Base-by-base conservation (phyloP, 2,329 filamentous ascomycete genomes). In the Metarhizium brunneum region DNA sequence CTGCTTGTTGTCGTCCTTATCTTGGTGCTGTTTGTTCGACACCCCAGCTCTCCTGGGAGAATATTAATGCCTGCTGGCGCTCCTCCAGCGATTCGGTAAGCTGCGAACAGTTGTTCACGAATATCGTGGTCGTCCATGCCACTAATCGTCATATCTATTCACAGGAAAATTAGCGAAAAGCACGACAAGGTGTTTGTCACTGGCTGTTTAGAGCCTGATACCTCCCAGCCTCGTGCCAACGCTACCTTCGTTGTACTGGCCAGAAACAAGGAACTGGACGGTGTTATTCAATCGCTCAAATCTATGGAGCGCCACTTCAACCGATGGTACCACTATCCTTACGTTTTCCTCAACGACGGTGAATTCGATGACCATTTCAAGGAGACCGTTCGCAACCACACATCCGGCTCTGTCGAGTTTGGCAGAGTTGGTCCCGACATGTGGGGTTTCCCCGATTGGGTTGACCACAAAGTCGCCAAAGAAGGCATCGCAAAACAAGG, bases 301-400 rank as follows among this genome's bases (percentile, higher is more conserved):
- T 97, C 92, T 47, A 92, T 99, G 63, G 94, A 99, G 76, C 84
- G 94, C 64, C 94, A 99, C 73, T 99, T 99, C 83, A 99, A 99
- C 74, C 84, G 92, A 62, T 99, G 92, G 92, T 99, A 91, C 71
- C 85, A 97, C 72, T 99, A 99, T 71, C 94, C 94, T 30, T 99
- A 97, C 69, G 92, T 97, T 63, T 97, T 99, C 72, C 78, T 99
- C 63, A 99, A 99, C 73, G 92, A 99, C 66, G 94, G 87, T 60
- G 92, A 97, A 56, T 99, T 99, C 81, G 92, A 97, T 72, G 84
- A 90, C 66, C 89, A 86, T 13, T 99, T 99, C 81, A 95, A 90
- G 70, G 87, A 92, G 63, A 86, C 85, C 0, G 83, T 99, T 56
- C 76, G 80, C 66, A 96, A 96, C 68, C 90, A 99, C 73, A 96